Conservation (phyloP, 2,329 filamentous ascomycete species). For the Epichloe festucae region DNA sequence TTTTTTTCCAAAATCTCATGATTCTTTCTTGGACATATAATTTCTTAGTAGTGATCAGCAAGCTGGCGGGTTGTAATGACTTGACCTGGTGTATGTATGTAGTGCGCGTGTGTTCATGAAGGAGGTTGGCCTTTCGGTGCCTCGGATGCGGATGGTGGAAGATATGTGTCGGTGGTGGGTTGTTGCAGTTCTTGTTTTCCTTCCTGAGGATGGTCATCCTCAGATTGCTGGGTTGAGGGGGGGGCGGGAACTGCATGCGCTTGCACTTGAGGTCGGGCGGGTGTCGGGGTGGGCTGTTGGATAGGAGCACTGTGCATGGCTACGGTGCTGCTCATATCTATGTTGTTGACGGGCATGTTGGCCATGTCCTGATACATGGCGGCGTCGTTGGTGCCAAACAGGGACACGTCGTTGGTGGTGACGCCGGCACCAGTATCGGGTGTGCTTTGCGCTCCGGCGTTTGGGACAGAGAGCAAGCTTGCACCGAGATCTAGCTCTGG, state of each 20-base stretch:
- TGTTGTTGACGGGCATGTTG: neutral
- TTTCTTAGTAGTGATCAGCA: too few species aligned
- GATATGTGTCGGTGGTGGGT: neutral
- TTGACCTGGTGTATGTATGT: too few species aligned
- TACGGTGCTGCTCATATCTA: neutral
- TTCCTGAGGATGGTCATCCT: neutral
- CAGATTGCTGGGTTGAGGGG: neutral
- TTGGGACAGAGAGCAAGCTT: constrained; percentile 25
- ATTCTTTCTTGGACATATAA: too few species aligned
- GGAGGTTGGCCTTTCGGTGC: neutral
- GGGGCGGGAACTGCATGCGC: neutral
- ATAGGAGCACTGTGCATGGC: neutral
- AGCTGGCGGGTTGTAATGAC: too few species aligned
- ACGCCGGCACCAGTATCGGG: neutral
- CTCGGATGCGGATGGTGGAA: neutral
- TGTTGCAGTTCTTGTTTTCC: neutral
- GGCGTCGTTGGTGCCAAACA: neutral
- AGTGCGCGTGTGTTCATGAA: too few species aligned
- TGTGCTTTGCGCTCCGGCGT: neutral
- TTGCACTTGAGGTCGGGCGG: neutral
- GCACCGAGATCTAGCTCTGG: constrained; percentile 46
- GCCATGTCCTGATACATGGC: neutral
- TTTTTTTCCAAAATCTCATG: too few species aligned
- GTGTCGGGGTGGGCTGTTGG: neutral
- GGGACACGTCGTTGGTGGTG: neutral